Percentiles rank a stretch among this genome's conserved stretches.
These are phyloP conservation scores for Piper betle DNA, from an alignment of 164 flowering plant genomes.

Conservation along the genomic window DNA sequence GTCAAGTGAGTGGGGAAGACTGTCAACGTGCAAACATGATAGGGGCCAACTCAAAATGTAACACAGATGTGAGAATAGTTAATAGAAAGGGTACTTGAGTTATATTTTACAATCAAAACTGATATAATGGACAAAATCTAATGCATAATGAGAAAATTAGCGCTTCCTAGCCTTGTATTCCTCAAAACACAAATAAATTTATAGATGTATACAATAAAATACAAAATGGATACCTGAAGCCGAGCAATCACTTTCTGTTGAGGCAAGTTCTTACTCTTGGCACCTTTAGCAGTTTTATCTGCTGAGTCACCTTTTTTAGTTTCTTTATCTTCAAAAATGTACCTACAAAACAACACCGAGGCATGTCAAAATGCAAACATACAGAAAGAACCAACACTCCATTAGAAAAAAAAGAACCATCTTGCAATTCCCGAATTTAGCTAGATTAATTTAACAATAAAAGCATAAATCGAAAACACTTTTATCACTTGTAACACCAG, in stretches of 20 bases:
- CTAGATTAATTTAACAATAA: too few species aligned
- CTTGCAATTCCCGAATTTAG: too few species aligned
- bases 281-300: slow-evolving; percentile 19
- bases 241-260: slow-evolving; percentile 47
- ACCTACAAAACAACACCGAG: slow-evolving; percentile 19
- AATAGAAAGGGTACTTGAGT: too few species aligned
- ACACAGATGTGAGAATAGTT: too few species aligned
- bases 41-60: too few species aligned
- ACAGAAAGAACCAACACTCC: not conserved
- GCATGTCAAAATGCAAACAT: slow-evolving; percentile 1
- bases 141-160: not conserved
- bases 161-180: not conserved
- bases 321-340: slow-evolving; percentile 76
- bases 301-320: slow-evolving; percentile 30
- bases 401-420: too few species aligned
- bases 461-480: too few species aligned
- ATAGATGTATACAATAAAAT: not conserved
- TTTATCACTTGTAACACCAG: too few species aligned
- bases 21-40: too few species aligned
- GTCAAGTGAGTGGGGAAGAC: too few species aligned
- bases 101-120: too few species aligned
- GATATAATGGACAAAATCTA: not conserved
- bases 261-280: slow-evolving; percentile 20
- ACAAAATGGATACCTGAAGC: slow-evolving; percentile 52
- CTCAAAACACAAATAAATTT: not conserved